Conservation (phyloP, 495 filamentous ascomycete species). For the Aspergillus ostianus region DNA sequence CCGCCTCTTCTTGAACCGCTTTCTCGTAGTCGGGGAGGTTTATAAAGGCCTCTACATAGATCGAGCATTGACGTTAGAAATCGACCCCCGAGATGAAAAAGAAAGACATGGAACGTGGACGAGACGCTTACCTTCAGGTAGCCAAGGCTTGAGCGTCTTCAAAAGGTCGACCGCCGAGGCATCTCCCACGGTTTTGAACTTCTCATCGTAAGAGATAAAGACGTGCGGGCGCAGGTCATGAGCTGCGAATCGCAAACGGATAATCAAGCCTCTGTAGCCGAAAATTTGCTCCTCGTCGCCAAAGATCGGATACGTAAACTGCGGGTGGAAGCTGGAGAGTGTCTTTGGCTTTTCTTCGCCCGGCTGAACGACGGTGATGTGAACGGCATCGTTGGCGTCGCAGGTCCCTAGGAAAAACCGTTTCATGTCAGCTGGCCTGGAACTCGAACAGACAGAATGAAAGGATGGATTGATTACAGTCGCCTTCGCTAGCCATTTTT, state of each 20-base stretch:
- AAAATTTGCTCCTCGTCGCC: slow-evolving; percentile 89
- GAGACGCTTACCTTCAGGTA: slow-evolving; percentile 58
- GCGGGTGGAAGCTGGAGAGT: slow-evolving; percentile 70
- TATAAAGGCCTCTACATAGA: slow-evolving; percentile 58
- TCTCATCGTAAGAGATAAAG: slow-evolving; percentile 66
- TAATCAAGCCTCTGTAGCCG: slow-evolving; percentile 76
- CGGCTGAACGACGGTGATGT: slow-evolving; percentile 66
- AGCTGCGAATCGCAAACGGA: slow-evolving; percentile 75
- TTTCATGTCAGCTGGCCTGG: slow-evolving; percentile 11
- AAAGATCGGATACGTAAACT: slow-evolving; percentile 89
- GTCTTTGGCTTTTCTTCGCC: slow-evolving; percentile 53
- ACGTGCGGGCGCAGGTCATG: slow-evolving; percentile 78
- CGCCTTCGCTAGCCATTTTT: slow-evolving; percentile 48
- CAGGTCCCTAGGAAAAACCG: slow-evolving; percentile 59
- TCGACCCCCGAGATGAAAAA: not conserved
- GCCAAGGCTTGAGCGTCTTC: slow-evolving; percentile 60
- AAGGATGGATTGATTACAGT: slow-evolving; percentile 40
- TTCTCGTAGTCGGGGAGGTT: slow-evolving; percentile 57
- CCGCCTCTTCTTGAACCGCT: slow-evolving; percentile 51
- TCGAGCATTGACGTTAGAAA: not conserved
- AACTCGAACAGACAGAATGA: not conserved
- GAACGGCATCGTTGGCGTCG: slow-evolving; percentile 70
- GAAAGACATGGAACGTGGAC: too few relatives aligned
- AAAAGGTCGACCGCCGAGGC: slow-evolving; percentile 65
- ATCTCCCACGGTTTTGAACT: slow-evolving; percentile 71